Base-by-base conservation (phyloP, 2,329 filamentous ascomycete genomes). In the Sporothrix globosa region DNA sequence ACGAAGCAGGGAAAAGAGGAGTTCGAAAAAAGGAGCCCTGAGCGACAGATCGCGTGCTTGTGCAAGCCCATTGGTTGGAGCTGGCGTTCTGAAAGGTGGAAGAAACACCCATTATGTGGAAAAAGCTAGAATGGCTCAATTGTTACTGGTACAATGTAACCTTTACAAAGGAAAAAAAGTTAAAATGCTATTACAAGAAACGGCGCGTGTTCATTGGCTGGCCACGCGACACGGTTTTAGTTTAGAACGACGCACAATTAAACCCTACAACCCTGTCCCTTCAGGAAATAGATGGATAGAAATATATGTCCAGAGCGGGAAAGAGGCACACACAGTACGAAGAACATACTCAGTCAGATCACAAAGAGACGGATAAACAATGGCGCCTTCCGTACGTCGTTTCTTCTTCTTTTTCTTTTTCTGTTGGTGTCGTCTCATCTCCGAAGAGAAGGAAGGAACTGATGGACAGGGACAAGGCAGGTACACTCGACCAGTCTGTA, bases 181-280 rank as follows among this genome's bases (percentile, higher is more conserved):
- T 58, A 27, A 21, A 48, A 54, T 48, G 30, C 46, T 30, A 27
- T n/a, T 13, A 63, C 39, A 27, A 19, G 11, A 27, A 48, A 39
- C 67, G 56, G 70, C 71, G 56, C 73, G 73, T 72, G 30, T 39
- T 70, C 54, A 74, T 74, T 74, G 72, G 73, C 70, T 61, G n/a
- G 68, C 52, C 70, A 74, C 73, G 72, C 73, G 72, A 72, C 73
- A 71, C 68, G 70, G 70, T 46, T 50, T 9, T n/a, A 67, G 50
- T 44, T 13, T n/a, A 67, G 44, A n/a, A 30, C 54, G 21, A 65
- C 34, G 24, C 21, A 30, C 61, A n/a, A 50, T 10, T 34, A 11
- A 58, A 44, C 56, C 41, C 60, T 63, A 14, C 60, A 27, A 44
- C 60, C 60, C 60, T 63, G 60, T 63, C 27, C 41, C 39, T 67